Percentiles rank a stretch among this genome's conserved stretches.
phyloP scores from a whole-genome alignment of 768 basidiomycete species.

The Pholiota conissans region DNA sequence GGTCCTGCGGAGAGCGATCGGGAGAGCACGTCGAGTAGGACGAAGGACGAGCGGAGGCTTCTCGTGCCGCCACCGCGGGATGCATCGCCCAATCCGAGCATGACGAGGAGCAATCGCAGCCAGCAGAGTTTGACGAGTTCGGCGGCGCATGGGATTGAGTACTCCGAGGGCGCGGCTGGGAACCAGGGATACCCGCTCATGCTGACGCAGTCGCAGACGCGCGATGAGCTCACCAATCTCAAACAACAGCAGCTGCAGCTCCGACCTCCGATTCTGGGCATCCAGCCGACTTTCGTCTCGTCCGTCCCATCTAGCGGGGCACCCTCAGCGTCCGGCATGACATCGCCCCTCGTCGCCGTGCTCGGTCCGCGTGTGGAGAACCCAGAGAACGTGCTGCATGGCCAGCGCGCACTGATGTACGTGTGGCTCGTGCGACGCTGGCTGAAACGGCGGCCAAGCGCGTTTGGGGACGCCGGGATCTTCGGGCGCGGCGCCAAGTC shows the following conservation, averaged over 20 bases:
- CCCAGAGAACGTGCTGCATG: constrained; percentile 18
- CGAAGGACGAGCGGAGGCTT: neutral
- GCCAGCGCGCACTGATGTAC: constrained; percentile 52
- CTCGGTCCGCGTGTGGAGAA: constrained; percentile 22
- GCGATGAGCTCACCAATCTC: constrained; percentile 16
- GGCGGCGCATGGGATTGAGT: neutral
- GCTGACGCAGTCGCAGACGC: constrained; percentile 12
- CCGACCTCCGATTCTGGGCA: constrained; percentile 55
- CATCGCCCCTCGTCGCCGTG: constrained; percentile 23
- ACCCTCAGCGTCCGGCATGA: constrained; percentile 16
- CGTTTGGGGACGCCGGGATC: constrained; percentile 43
- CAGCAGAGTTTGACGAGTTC: constrained; percentile 17
- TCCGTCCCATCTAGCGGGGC: constrained; percentile 34
- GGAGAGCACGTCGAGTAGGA: neutral
- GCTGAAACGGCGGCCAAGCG: constrained; percentile 54
- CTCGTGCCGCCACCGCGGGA: constrained; percentile 6
- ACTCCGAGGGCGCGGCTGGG: no score
- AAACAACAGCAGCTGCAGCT: constrained; percentile 29
- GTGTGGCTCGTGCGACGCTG: constrained; percentile 78
- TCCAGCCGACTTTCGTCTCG: constrained; percentile 65
- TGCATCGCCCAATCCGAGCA: constrained; percentile 21
- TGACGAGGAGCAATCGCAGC: constrained; percentile 20
- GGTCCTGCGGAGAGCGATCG: constrained; percentile 3
- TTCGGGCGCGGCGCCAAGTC: constrained; percentile 13
- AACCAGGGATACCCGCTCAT: constrained; percentile 7